Evolutionary conservation across 1,284 basidiomycete species (phyloP), one percentile per base, ranked within the genome.

Genomic region (Ganoderma boninense): DNA sequence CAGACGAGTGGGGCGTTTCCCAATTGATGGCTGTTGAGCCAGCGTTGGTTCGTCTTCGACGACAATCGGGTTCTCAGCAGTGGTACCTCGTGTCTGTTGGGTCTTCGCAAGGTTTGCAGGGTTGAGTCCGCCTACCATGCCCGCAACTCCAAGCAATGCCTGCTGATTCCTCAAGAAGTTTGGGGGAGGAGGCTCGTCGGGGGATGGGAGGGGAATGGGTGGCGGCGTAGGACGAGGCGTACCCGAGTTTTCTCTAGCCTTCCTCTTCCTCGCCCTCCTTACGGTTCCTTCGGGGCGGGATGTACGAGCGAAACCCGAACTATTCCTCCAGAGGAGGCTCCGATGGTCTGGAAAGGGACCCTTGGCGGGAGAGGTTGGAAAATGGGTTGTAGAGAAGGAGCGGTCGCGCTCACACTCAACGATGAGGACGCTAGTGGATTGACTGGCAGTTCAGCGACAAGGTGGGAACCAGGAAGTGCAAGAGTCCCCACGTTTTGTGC

Each of bases 381-480:
- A 14, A 38, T 4, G 26, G n/a, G 44, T 11, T 60, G 42, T 10
- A 23, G 62, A 23, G 54, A 67, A 42, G 70, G 69, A 69, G 65
- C 72, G 49, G 63, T 68, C 38, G 69, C 67, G 70, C 70, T 69
- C 65, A 69, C 73, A 69, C 83, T 87, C 83, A 87, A 84, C 78
- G 86, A 71, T 64, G 69, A 85, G 82, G 85, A 87, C 84, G 88
- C 91, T 93, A 91, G 82, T 88, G 89, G 88, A 85, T 87, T 84
- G 83, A 89, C 86, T 83, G 91, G 86, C 85, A 90, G 87, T 94
- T 94, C 91, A 94, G 92, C 92, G 91, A 85, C 85, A 82, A 85
- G 85, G 85, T 92, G 93, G 92, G 92, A 92, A 90, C 92, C 92
- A 93, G 92, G 92, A 93, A 93, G 93, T 94, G 93, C 93, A 94